These are phyloP conservation scores for Chlamydomonas sphaeroides DNA, from an alignment of 139 green algal genomes.

Conservation along the genomic window DNA sequence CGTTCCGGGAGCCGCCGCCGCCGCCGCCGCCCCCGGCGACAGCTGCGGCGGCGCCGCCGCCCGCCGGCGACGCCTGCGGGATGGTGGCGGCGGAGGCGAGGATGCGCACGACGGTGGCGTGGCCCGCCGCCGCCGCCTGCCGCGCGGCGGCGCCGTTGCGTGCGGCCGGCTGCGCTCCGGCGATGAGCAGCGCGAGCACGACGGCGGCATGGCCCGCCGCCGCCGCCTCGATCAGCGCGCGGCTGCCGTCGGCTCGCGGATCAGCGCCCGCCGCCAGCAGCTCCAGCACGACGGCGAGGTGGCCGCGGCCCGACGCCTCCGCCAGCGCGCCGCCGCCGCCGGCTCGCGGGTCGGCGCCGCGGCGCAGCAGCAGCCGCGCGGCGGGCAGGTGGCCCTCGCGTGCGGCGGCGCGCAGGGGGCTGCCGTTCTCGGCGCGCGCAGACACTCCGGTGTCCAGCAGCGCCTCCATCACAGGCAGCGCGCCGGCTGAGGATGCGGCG, in stretches of 20 bases:
- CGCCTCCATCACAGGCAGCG: neutral
- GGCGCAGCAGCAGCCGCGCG: conserved; percentile 2
- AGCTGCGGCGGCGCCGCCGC: no score
- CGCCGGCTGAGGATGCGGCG: neutral
- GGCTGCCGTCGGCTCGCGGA: conserved; percentile 8
- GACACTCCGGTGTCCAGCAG: conserved; percentile 13
- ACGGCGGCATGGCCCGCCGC: neutral
- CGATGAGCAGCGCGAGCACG: conserved; percentile 14
- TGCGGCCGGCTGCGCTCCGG: neutral
- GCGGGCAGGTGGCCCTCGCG: neutral
- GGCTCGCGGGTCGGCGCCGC: conserved; percentile 11
- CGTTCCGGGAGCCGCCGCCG: no score
- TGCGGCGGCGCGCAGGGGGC: conserved; percentile 18
- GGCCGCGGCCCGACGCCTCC: conserved; percentile 5
- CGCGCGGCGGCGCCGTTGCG: neutral
- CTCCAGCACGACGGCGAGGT: conserved; percentile 24
- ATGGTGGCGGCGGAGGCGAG: neutral
- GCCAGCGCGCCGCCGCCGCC: conserved; percentile 14
- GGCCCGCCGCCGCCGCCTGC: neutral
- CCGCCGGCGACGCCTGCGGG: no score
- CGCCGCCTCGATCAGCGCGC: conserved; percentile 12
- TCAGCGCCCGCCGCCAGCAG: conserved; percentile 22
- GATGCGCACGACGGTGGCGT: neutral
- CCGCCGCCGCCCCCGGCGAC: no score
- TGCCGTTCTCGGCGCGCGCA: conserved; percentile 25